Percentiles rank a stretch among this genome's conserved stretches.
phyloP scores from a whole-genome alignment of 257 asterid species.

The Handroanthus guayacan region DNA sequence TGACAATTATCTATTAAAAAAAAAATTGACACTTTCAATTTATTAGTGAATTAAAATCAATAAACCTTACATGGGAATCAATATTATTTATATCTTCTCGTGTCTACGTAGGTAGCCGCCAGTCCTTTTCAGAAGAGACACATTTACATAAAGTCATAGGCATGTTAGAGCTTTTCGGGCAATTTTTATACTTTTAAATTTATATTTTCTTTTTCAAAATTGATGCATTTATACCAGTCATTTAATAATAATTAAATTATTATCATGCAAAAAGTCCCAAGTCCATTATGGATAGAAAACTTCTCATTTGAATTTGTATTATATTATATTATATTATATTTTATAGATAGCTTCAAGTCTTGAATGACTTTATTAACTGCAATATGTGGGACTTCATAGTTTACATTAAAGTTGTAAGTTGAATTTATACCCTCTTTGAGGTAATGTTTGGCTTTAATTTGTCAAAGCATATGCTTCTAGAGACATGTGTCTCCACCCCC shows the following conservation, averaged over 20 bases:
- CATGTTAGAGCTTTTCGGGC: neutral
- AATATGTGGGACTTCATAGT: neutral
- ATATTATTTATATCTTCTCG: neutral
- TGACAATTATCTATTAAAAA: neutral
- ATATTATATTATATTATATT: too few relatives aligned
- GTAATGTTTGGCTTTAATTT: too few relatives aligned
- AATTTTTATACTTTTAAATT: neutral
- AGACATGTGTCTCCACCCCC: neutral
- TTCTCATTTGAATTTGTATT: too few relatives aligned
- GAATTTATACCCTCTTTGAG: neutral
- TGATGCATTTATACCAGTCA: neutral
- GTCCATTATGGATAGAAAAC: too few relatives aligned
- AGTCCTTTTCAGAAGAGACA: neutral
- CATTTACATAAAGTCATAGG: neutral
- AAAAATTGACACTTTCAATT: neutral
- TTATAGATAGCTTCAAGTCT: too few relatives aligned
- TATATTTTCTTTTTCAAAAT: neutral
- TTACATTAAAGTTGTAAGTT: neutral
- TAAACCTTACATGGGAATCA: neutral
- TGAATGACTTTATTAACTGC: too few relatives aligned
- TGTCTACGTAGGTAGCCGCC: neutral
- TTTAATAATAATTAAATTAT: too few relatives aligned
- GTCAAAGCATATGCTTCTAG: neutral
- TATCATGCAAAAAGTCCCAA: too few relatives aligned
- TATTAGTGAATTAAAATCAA: neutral